Base-by-base conservation (phyloP, 176 grass and related monocot genomes). In the Aegilops sharonensis region DNA sequence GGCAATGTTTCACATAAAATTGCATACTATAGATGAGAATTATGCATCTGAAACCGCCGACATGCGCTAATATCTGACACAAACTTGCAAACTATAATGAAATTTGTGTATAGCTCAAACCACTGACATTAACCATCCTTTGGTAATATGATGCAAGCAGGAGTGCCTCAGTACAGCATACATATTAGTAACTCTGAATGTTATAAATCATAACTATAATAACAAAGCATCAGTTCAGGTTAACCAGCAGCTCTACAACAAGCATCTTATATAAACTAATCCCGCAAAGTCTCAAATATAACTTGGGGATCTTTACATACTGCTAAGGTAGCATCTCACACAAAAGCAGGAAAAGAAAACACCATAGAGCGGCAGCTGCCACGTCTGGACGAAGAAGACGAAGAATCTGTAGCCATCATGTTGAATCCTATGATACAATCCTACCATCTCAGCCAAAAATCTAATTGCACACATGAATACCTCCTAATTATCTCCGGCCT, bases 391-490 rank as follows among this genome's bases (percentile, higher is more conserved):
- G 71, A 56, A 56, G 50, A 57, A 57, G 56, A 48, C 12, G 45
- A 91, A 91, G 52, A 88, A 91, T 85, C 54, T 85, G 72, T 85
- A 82, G 78, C 77, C 82, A 82, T 78, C 78, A 81, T 78, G 71
- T 91, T 72, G 85, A 88, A 82, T 80, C 77, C 89, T 91, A 91
- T 88, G 71, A 88, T 88, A 91, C 86, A 91, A 47, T 72, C 81
- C 84, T 88, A 91, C 64, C 63, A 52, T 43, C 82, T 78, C 32
- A 4, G 78, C 71, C 86, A 91, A 91, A 91, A 91, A 78, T 78
- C 82, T 88, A 91, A 85, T 78, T 78, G 56, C 86, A 13, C 25
- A 82, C 82, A 85, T 82, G 64, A 78, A 56, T 36, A 85, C 64
- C 82, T 77, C 54, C 81, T 91, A 82, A 61, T 31, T 71, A 69